Conservation (phyloP, 768 basidiomycete genomes). For the Rhizopogon roseolus region DNA sequence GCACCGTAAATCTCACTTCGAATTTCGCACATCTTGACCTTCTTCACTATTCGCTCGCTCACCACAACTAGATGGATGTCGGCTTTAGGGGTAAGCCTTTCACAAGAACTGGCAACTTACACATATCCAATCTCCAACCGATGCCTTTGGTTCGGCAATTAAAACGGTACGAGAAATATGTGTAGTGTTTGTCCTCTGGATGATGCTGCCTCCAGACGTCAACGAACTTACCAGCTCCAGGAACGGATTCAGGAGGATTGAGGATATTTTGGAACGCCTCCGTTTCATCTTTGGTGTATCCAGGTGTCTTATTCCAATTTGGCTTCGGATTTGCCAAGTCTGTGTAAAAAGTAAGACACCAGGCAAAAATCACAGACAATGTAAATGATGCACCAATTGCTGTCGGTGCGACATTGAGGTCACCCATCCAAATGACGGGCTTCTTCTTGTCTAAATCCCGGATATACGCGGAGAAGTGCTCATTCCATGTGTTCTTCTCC, state of each 20-base stretch:
- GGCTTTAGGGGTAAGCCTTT: slow-evolving; percentile 3
- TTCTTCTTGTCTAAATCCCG: slow-evolving; percentile 71
- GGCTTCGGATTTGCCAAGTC: slow-evolving; percentile 64
- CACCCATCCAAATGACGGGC: slow-evolving; percentile 85
- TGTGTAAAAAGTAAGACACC: slow-evolving; percentile 17
- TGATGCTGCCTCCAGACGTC: slow-evolving; percentile 79
- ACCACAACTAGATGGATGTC: slow-evolving; percentile 52
- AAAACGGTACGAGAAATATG: slow-evolving; percentile 83
- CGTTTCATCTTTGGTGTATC: slow-evolving; percentile 81
- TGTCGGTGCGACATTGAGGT: slow-evolving; percentile 84
- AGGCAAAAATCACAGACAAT: background rate
- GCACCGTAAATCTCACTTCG: slow-evolving; percentile 82
- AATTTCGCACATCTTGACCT: slow-evolving; percentile 81
- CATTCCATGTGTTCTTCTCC: slow-evolving; percentile 75
- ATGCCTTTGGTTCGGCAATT: slow-evolving; percentile 75
- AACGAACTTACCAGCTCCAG: slow-evolving; percentile 47
- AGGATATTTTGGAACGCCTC: slow-evolving; percentile 69
- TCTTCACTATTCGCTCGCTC: slow-evolving; percentile 61
- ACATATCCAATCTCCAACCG: slow-evolving; percentile 87
- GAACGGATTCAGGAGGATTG: slow-evolving; percentile 36
- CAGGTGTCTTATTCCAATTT: slow-evolving; percentile 88
- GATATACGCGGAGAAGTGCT: slow-evolving; percentile 70
- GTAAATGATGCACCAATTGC: slow-evolving; percentile 43
- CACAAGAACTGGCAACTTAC: slow-evolving; percentile 35
- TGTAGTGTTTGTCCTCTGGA: slow-evolving; percentile 68